Evolutionary conservation across 2,329 filamentous ascomycete genomes (phyloP).

Genomic region (Waltergamsia citrina): DNA sequence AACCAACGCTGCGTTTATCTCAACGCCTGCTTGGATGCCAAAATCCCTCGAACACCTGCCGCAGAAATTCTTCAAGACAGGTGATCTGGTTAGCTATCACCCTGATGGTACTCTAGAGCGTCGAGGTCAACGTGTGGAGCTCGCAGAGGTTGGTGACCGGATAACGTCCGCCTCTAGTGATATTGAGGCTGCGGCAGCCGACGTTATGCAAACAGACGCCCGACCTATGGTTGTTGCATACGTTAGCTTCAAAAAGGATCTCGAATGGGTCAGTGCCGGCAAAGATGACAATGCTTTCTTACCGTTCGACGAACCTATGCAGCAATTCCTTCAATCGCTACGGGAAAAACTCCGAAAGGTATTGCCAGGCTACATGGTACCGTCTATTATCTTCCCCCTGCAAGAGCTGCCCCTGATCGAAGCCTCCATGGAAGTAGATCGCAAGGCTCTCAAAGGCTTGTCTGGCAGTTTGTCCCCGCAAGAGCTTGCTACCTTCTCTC

Average conservation of each 20-base stretch:
- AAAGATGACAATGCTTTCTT: too few relatives aligned
- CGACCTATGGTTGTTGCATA: not conserved
- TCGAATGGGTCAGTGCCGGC: not conserved
- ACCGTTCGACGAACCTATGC: not conserved
- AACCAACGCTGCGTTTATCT: conserved; percentile 25
- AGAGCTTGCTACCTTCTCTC: not conserved
- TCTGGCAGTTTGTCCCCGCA: too few relatives aligned
- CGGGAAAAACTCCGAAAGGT: not conserved
- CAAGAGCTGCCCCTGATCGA: conserved; percentile 6
- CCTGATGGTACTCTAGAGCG: conserved; percentile 1
- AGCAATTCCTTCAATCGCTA: not conserved
- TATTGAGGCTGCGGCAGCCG: conserved; percentile 3
- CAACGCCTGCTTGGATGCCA: not conserved
- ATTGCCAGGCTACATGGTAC: conserved; percentile 8
- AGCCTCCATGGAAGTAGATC: conserved; percentile 6
- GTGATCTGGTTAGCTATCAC: not conserved
- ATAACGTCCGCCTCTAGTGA: not conserved
- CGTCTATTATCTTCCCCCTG: conserved; percentile 5
- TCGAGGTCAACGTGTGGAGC: conserved; percentile 39
- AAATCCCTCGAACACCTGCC: too few relatives aligned
- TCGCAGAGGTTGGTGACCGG: conserved; percentile 11
- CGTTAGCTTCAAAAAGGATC: not conserved
- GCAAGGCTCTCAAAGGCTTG: too few relatives aligned
- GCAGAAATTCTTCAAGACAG: conserved; percentile 9
- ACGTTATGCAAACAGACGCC: conserved; percentile 2